Base-by-base conservation (phyloP, 2,329 filamentous ascomycete genomes). In the Thelonectria discophora region DNA sequence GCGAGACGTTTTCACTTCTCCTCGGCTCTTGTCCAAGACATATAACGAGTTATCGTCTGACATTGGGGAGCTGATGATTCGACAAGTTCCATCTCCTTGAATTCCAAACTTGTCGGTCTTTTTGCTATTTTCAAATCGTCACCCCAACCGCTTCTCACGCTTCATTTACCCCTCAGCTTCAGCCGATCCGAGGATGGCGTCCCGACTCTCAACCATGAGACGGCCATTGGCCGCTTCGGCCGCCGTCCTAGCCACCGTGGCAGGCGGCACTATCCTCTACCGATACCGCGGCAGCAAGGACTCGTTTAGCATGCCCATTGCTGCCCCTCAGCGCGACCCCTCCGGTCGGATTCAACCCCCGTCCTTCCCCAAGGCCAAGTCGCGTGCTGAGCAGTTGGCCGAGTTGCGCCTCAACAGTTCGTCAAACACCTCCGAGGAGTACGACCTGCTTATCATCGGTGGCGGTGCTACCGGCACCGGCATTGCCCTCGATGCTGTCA, bases 401-500 rank as follows among this genome's bases (percentile, higher is more conserved):
- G 77, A 80, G 17, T 72, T 81, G n/a, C 73, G 77, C 10, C 72
- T 72, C 20, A 71, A 73, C 65, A 63, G 60, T 34, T 64, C 73
- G 48, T 69, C 73, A 21, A 76, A 78, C 15, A 59, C 49, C n/a
- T 77, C 78, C 11, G 84, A 88, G 45, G 82, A 86, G 54, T 94
- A 94, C 71, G 92, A 94, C 74, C 81, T 95, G 42, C 81, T 94
- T 65, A 82, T 95, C 70, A 92, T 94, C 70, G 91, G 91, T 59
- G 91, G 88, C 65, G 91, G 91, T 66, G 91, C 91, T 13, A 94
- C 92, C 2, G 91, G 91, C 13, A 85, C 91, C 6, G 91, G 91
- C 21, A 92, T 95, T 70, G 91, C 92, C 12, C 84, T 95, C 47
- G 91, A 95, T 77, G 91, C 91, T 37, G 90, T 88, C 20, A 94